phyloP scores from a whole-genome alignment of 208 protist genomes.

The Wallacemonas sp. region DNA sequence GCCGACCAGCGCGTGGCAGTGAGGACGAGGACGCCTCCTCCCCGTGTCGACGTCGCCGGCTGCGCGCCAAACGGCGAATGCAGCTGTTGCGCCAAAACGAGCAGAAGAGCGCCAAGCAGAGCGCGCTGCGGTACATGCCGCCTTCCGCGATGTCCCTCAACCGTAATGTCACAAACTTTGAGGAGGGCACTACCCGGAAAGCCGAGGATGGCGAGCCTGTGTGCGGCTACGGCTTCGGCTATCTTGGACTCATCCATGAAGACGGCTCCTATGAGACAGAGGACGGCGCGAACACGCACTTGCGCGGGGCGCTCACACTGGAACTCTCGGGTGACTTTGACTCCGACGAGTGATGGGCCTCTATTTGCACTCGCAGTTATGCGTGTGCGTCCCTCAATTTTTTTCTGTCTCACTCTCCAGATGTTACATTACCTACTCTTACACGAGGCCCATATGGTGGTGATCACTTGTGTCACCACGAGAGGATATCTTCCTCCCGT shows the following conservation, averaged over 20 bases:
- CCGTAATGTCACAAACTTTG: conserved; percentile 8
- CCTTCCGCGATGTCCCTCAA: conserved; percentile 63
- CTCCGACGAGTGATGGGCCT: conserved; percentile 16
- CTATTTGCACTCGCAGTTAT: neutral
- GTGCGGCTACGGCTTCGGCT: conserved; percentile 83
- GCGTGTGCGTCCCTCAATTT: no score
- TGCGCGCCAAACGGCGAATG: conserved; percentile 22
- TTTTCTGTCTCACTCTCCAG: no score
- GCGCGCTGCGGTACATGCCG: neutral
- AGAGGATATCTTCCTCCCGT: no score
- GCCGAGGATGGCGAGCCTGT: conserved; percentile 32
- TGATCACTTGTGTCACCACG: no score
- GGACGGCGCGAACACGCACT: conserved; percentile 47
- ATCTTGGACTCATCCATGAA: conserved; percentile 70
- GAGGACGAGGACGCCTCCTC: neutral
- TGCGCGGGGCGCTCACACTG: conserved; percentile 60
- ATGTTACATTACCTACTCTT: no score
- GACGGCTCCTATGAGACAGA: conserved; percentile 80
- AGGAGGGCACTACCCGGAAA: neutral
- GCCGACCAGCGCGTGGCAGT: conserved; percentile 2
- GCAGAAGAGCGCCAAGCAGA: conserved; percentile 37
- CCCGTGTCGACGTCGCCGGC: conserved; percentile 23
- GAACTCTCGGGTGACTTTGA: conserved; percentile 44
- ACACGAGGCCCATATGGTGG: no score
- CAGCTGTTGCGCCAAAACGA: conserved; percentile 44